Base-by-base conservation (phyloP, 2,329 filamentous ascomycete genomes). In the Fusarium sp. region DNA sequence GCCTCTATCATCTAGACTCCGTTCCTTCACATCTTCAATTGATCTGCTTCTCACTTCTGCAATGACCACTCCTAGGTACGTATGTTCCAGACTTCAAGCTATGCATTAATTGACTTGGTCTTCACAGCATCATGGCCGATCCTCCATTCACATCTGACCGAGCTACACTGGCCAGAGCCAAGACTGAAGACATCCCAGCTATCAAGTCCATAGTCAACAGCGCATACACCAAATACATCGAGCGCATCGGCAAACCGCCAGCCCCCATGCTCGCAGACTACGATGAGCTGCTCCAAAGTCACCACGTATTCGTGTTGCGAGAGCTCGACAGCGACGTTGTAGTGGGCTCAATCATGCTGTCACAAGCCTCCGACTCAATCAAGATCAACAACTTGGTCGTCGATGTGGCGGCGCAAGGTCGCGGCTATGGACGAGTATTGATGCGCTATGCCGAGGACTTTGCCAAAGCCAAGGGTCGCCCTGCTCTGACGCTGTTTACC, bases 251-350 rank as follows among this genome's bases (percentile, higher is more conserved):
- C 6, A 77, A 76, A 44, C 71, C 72, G 0, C 80, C 80, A 1
- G 80, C 79, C 0, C 80, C 80, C 1, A 82, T 82, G 80, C 72
- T 62, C 2, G 66, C 73, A n/a, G 72, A 82, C 62, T 82, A 81
- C 44, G 3, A 27, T 7, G 28, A 67, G 4, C 66, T 81, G 12
- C 62, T 82, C 5, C n/a, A 66, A 7, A 70, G 62, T 1, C 60
- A 66, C n/a, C 60, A 74, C 9, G 68, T 80, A 3, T 77, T 63
- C 58, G 66, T 78, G 2, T 66, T 78, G 8, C 39, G 56, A 15
- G 30, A 28, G 10, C 48, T 57, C 2, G n/a, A 63, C 6, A 36
- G 61, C n/a, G 12, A 54, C 2, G 16, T 11, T 0, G 63, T 75
- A 1, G 65, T 77, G 6, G 80, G 80, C 6, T 78, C 79, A 6